Evolutionary conservation across 257 asterid species (phyloP), one percentile per base, ranked within the genome.

Genomic region (Thymus quinquecostatus): DNA sequence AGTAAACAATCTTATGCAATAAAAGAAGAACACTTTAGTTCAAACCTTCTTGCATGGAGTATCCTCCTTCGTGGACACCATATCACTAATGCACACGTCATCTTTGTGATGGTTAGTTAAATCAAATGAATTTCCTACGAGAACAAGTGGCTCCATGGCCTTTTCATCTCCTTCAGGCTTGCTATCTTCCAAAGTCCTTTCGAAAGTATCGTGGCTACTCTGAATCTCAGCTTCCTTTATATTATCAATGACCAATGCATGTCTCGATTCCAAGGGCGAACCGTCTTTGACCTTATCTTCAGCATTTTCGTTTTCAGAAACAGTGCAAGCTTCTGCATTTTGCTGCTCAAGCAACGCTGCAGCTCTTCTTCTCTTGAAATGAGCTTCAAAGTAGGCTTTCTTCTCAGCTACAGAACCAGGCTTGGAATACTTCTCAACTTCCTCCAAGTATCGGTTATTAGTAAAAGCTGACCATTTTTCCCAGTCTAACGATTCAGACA

Each of bases 361-460:
- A 61, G 96, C 92, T 80, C 89, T 84, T 77, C 85, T 82, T 66
- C 84, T 86, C 84, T 86, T 91, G 76, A 83, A 85, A 74, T 86
- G 97, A 67, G 96, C 97, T 82, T 93, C 98, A 14, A 93, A 91
- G 77, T 85, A 89, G 69, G 98, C 97, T 82, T 86, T 93, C 88
- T 89, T 93, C 81, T 81, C 96, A 57, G 98, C 98, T 74, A 92
- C 97, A 69, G 97, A 87, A 74, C 98, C 98, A 56, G 98, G 98
- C 72, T 62, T 88, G 28, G 97, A 80, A 58, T 80, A 90, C 84
- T 70, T 90, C 88, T 86, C 91, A 9, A 80, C 92, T 72, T 92
- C 97, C 81, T 92, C 98, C 79, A 87, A 73, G 81, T 92, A 73
- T 32, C 95, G 87, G 76, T 92, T 90, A 53, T 88, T 92, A 58